A percentile compares a stretch with the other conserved stretches of the same genome.
Conservation (phyloP, 1,139 yeast species). For the Lodderomyces parapsilosis region DNA sequence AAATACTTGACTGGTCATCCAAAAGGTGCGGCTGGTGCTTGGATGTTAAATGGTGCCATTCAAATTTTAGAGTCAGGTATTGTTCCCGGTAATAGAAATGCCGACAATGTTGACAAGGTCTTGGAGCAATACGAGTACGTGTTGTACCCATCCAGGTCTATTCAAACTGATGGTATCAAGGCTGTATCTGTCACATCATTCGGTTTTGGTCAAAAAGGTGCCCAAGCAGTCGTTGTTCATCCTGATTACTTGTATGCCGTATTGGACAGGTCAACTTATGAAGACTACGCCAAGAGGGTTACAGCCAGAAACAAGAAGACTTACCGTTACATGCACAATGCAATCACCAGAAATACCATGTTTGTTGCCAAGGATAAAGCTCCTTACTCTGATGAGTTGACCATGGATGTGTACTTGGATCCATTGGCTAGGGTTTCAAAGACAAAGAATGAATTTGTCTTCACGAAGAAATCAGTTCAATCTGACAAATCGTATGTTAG, state of each 20-base stretch:
- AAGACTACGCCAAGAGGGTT: constrained; percentile 70
- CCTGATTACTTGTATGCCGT: constrained; percentile 91
- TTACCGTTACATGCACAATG: constrained; percentile 94
- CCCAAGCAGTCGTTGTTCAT: constrained; percentile 87
- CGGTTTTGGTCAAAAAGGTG: constrained; percentile 99
- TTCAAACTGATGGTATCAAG: constrained; percentile 95
- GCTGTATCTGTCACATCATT: constrained; percentile 96
- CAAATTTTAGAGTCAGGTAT: constrained; percentile 90
- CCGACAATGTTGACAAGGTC: constrained; percentile 87
- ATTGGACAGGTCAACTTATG: constrained; percentile 67
- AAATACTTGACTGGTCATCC: constrained; percentile 99
- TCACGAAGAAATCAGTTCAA: constrained; percentile 44
- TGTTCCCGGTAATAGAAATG: constrained; percentile 98
- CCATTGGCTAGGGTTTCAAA: constrained; percentile 86
- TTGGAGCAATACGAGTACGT: constrained; percentile 85
- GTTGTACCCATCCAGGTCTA: constrained; percentile 89
- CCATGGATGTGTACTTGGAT: constrained; percentile 87
- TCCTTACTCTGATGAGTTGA: constrained; percentile 87
- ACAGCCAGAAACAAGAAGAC: constrained; percentile 82
- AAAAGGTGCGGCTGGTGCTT: constrained; percentile 99
- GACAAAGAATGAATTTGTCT: constrained; percentile 46
- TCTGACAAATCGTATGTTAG: constrained; percentile 35
- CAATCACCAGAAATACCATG: constrained; percentile 86
- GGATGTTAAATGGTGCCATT: constrained; percentile 99
- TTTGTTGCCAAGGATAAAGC: constrained; percentile 92